Percentiles rank a stretch among this genome's conserved stretches.
Evolutionary conservation across 495 filamentous ascomycete genomes (phyloP).

Genomic region (Bathelium albidoporum): DNA sequence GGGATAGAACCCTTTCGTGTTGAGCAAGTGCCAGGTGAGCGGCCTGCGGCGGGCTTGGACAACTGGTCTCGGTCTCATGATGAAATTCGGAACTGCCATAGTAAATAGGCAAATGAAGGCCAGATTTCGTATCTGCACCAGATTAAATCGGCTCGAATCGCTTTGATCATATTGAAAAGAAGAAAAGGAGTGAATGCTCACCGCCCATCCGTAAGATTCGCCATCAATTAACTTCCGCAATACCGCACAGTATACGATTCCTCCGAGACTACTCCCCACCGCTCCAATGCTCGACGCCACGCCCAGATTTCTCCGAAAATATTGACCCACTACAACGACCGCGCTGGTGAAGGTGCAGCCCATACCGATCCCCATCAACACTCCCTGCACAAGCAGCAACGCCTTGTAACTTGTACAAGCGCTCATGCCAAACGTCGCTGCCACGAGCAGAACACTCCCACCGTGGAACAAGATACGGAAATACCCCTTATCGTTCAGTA

Average conservation of each 20-base stretch:
- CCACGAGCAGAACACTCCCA: slow-evolving; percentile 15
- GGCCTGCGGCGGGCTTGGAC: neutral
- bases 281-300: slow-evolving; percentile 13
- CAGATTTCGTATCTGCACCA: neutral
- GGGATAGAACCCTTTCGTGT: neutral
- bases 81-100: slow-evolving; percentile 13
- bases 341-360: slow-evolving; percentile 20
- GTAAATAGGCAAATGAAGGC: slow-evolving; percentile 8
- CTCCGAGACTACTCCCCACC: slow-evolving; percentile 17
- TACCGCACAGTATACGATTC: slow-evolving; percentile 19
- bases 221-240: slow-evolving; percentile 9
- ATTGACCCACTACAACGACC: slow-evolving; percentile 16
- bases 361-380: slow-evolving; percentile 19
- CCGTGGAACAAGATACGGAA: slow-evolving; percentile 23
- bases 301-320: slow-evolving; percentile 21
- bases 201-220: neutral
- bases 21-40: neutral
- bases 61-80: slow-evolving; percentile 6
- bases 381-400: slow-evolving; percentile 22
- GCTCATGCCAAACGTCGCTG: slow-evolving; percentile 16
- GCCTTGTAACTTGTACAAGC: slow-evolving; percentile 10
- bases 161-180: neutral
- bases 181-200: neutral
- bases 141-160: neutral
- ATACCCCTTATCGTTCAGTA: slow-evolving; percentile 26